phyloP scores from a whole-genome alignment of 768 basidiomycete genomes.

The Mycena vitilis region DNA sequence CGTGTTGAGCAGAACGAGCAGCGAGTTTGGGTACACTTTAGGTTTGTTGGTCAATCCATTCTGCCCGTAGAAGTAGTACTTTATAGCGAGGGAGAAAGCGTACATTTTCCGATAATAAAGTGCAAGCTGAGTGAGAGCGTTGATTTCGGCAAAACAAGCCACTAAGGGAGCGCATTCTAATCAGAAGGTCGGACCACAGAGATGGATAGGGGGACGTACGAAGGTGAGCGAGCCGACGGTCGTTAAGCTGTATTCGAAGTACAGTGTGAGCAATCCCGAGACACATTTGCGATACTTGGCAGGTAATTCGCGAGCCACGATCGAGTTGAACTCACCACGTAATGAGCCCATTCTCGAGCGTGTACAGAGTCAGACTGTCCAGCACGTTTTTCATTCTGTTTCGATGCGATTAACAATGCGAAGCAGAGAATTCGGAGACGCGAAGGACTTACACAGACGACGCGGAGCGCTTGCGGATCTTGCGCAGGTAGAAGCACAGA shows the following conservation, averaged over 20 bases:
- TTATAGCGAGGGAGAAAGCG: conserved; percentile 23
- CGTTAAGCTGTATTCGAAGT: conserved; percentile 45
- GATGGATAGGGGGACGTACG: conserved; percentile 42
- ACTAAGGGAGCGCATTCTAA: conserved; percentile 38
- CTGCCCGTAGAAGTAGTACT: not conserved
- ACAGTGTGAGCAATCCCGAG: not conserved
- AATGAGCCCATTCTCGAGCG: conserved; percentile 55
- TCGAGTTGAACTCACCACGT: conserved; percentile 46
- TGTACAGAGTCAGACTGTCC: conserved; percentile 53
- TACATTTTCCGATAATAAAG: conserved; percentile 61
- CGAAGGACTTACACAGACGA: conserved; percentile 42
- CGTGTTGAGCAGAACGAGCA: conserved; percentile 48
- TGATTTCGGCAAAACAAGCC: conserved; percentile 56
- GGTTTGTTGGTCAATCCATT: not conserved
- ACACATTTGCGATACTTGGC: not conserved
- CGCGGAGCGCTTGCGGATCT: conserved; percentile 43
- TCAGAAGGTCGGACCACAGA: conserved; percentile 10
- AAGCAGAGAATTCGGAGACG: not conserved
- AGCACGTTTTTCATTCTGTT: conserved; percentile 53
- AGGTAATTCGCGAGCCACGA: not conserved
- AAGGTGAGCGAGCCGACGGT: conserved; percentile 56
- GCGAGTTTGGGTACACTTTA: conserved; percentile 52
- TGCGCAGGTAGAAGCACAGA: conserved; percentile 51
- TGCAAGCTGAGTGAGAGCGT: conserved; percentile 59
- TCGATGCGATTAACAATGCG: no score